Conservation (phyloP, 495 filamentous ascomycete species). For the Thermochaetoides thermophila region DNA sequence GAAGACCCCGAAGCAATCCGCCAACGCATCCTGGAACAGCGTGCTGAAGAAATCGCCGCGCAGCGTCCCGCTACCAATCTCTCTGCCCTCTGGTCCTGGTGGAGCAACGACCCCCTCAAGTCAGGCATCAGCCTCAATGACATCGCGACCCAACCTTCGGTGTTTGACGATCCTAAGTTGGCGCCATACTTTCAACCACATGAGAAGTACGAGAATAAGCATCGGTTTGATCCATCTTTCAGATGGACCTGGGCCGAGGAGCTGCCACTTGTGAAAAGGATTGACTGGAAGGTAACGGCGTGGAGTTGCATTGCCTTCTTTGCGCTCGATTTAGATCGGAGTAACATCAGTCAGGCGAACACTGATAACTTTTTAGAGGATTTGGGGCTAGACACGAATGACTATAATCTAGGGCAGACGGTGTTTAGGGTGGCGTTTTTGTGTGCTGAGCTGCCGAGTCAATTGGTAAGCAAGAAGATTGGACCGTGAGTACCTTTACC, state of each 20-base stretch:
- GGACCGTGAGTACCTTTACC: no score
- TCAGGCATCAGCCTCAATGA: no score
- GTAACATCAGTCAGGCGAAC: constrained; percentile 16
- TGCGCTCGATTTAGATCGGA: constrained; percentile 13
- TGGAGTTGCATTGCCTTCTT: constrained; percentile 15
- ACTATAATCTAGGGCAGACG: constrained; percentile 50
- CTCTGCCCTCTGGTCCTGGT: no score
- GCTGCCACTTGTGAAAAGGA: constrained; percentile 16
- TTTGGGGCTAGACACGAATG: constrained; percentile 12
- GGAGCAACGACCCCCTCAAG: no score
- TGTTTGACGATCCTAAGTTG: constrained; percentile 34
- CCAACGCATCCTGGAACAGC: no score
- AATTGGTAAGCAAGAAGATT: constrained; percentile 53
- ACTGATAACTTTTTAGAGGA: constrained; percentile 25
- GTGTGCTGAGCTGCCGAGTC: constrained; percentile 55
- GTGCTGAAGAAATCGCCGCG: no score
- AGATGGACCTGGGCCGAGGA: constrained; percentile 40
- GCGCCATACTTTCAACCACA: constrained; percentile 32
- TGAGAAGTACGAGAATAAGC: constrained; percentile 35
- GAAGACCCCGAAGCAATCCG: no score
- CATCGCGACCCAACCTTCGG: constrained; percentile 36
- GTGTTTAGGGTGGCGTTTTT: constrained; percentile 59
- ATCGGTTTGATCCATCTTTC: constrained; percentile 36
- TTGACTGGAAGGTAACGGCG: constrained; percentile 13
- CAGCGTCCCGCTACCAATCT: no score